Evolutionary conservation across 352 stramenopile species (phyloP).

Genomic region (Thalassiosira pacifica): DNA sequence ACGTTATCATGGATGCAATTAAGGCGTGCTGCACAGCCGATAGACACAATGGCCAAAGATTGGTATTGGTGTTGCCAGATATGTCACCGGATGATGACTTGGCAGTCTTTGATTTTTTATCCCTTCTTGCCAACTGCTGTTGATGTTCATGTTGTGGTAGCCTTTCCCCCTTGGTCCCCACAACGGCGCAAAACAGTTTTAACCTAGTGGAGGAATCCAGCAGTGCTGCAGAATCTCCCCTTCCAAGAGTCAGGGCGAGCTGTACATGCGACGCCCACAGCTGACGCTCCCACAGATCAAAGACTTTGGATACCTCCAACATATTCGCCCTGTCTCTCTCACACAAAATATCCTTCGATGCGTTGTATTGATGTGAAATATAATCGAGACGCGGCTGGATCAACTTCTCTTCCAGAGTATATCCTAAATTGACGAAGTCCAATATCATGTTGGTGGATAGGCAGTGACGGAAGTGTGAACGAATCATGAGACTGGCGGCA

Average conservation of each 20-base stretch:
- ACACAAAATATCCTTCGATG: neutral
- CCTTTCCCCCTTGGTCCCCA: neutral
- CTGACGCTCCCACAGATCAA: conserved; percentile 50
- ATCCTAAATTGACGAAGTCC: conserved; percentile 67
- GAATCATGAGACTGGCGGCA: conserved; percentile 23
- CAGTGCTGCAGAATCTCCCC: conserved; percentile 32
- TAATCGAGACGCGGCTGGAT: conserved; percentile 6
- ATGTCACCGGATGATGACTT: neutral
- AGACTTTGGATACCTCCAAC: conserved; percentile 26
- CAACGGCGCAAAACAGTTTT: conserved; percentile 49
- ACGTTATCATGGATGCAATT: conserved; percentile 59
- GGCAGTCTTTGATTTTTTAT: neutral
- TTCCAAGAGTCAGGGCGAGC: conserved; percentile 64
- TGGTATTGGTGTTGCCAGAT: neutral
- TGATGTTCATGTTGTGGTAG: neutral
- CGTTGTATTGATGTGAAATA: neutral
- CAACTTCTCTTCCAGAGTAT: conserved; percentile 64
- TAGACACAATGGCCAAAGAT: conserved; percentile 65
- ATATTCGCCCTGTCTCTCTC: neutral
- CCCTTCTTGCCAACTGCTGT: neutral
- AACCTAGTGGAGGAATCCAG: conserved; percentile 16
- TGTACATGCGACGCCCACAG: conserved; percentile 64
- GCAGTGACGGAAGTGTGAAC: conserved; percentile 46
- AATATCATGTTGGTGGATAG: conserved; percentile 49
- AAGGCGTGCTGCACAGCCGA: conserved; percentile 70